Evolutionary conservation across 768 basidiomycete genomes (phyloP).

Genomic region (Mycena floridula): DNA sequence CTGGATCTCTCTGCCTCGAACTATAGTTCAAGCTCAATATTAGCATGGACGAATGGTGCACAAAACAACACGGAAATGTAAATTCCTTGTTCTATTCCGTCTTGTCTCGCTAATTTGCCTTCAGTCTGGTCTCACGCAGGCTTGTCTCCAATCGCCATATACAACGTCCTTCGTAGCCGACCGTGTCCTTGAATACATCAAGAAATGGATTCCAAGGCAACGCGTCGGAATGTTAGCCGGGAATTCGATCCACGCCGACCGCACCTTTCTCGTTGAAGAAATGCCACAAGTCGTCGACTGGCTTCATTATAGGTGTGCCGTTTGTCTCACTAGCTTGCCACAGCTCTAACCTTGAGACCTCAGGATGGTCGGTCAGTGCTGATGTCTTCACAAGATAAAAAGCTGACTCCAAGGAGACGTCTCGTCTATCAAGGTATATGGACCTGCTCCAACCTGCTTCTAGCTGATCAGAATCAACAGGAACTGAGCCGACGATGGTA

Average conservation of each 20-base stretch:
- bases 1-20: slow-evolving; percentile 4
- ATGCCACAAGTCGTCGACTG: slow-evolving; percentile 80
- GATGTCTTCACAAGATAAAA: neutral
- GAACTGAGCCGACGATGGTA: slow-evolving; percentile 77
- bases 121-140: slow-evolving; percentile 77
- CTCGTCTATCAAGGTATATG: slow-evolving; percentile 68
- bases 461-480: slow-evolving; percentile 27
- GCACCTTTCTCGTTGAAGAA: slow-evolving; percentile 60
- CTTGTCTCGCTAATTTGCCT: neutral
- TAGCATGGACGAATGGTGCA: slow-evolving; percentile 91
- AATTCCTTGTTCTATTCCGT: slow-evolving; percentile 12
- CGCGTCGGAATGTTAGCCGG: slow-evolving; percentile 73
- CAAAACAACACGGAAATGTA: slow-evolving; percentile 70
- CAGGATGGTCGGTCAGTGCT: slow-evolving; percentile 65
- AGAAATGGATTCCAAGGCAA: slow-evolving; percentile 73
- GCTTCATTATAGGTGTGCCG: slow-evolving; percentile 69
- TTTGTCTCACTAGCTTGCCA: slow-evolving; percentile 1
- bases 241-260: slow-evolving; percentile 81
- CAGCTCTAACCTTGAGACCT: neutral
- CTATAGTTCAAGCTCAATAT: neutral
- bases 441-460: neutral
- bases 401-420: slow-evolving; percentile 49
- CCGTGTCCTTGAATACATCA: slow-evolving; percentile 69
- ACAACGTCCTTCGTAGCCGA: slow-evolving; percentile 52
- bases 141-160: slow-evolving; percentile 70